These are phyloP conservation scores for Pythium grandisporangium DNA, from an alignment of 352 stramenopile species.

Conservation along the genomic window DNA sequence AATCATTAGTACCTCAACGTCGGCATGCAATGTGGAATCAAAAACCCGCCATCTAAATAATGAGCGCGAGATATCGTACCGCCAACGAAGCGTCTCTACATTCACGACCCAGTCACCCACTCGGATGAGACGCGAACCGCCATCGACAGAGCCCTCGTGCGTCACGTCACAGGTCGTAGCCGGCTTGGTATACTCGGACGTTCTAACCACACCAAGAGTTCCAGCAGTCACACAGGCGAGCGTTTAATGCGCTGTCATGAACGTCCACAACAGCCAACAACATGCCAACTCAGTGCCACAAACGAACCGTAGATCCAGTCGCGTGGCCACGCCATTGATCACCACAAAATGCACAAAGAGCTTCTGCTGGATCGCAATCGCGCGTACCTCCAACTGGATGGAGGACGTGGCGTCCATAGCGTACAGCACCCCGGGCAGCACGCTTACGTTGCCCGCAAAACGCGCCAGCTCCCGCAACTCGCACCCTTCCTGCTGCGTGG, in stretches of 20 bases:
- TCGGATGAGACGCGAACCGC: conserved; percentile 2
- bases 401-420: neutral
- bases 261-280: neutral
- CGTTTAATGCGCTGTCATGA: too few relatives aligned
- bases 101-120: conserved; percentile 11
- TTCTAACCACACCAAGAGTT: neutral
- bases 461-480: too few relatives aligned
- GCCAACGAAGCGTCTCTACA: conserved; percentile 11
- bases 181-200: conserved; percentile 8
- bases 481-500: too few relatives aligned
- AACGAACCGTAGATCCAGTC: conserved; percentile 10
- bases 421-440: conserved; percentile 4
- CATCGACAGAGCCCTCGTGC: neutral
- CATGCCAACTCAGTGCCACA: neutral
- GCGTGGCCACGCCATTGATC: neutral
- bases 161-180: neutral
- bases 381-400: conserved; percentile 11
- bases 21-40: too few relatives aligned
- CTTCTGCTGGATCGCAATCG: conserved; percentile 9
- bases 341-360: conserved; percentile 19
- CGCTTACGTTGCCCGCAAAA: conserved; percentile 5
- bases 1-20: too few relatives aligned
- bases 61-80: neutral
- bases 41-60: too few relatives aligned
- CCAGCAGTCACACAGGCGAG: too few relatives aligned